A percentile compares a stretch with the other conserved stretches of the same genome.
phyloP scores from a whole-genome alignment of 352 stramenopile genomes.

The Pythium angustatum region DNA sequence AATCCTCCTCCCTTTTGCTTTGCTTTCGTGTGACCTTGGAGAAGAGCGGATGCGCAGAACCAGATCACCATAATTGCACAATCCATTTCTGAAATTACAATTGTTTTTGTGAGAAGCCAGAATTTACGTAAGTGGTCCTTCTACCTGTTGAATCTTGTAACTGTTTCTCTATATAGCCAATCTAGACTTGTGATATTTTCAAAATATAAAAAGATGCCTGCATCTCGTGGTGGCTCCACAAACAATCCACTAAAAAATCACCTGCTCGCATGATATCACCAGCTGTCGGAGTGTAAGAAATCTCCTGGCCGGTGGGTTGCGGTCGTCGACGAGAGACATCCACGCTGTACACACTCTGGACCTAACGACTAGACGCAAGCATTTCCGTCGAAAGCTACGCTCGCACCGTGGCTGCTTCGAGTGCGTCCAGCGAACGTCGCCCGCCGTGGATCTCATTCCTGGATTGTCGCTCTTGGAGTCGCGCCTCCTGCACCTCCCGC shows the following conservation, averaged over 20 bases:
- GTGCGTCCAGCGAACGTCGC: neutral
- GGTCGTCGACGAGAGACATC: neutral
- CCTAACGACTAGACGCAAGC: no score
- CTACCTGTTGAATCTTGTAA: no score
- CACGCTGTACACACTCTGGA: no score
- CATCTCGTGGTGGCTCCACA: no score
- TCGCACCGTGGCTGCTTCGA: neutral
- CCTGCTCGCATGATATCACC: neutral
- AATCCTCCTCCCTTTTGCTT: neutral
- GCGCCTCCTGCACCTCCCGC: no score
- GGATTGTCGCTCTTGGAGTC: neutral
- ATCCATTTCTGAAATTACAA: neutral
- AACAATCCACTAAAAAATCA: constrained; percentile 24
- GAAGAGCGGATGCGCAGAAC: neutral
- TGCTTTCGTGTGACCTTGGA: neutral
- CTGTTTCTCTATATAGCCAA: neutral
- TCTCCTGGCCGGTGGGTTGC: constrained; percentile 10
- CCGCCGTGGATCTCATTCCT: neutral
- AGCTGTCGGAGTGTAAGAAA: no score
- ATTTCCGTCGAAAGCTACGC: no score
- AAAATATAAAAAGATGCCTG: neutral
- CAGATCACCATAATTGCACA: constrained; percentile 13
- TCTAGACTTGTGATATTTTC: neutral
- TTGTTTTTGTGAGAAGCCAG: no score
- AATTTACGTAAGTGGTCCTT: no score